Conservation (phyloP, 805 yeast species). For the Saturnispora galanensis region DNA sequence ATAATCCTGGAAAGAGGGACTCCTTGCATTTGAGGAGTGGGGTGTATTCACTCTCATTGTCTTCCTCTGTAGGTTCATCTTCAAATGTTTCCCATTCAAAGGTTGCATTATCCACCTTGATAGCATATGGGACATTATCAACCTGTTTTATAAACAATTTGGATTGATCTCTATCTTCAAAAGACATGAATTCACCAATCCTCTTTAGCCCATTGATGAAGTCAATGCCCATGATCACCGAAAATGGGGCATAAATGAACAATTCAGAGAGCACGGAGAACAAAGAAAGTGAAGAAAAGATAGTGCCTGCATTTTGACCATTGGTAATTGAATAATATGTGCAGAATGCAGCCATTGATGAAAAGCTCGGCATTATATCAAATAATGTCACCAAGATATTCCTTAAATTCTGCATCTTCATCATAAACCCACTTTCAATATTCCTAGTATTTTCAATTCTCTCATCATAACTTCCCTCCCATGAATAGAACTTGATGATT, state of each 20-base stretch:
- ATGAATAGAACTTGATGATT: constrained; percentile 74
- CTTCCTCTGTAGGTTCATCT: constrained; percentile 18
- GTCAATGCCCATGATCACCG: constrained; percentile 56
- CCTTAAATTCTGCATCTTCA: constrained; percentile 53
- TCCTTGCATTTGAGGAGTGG: background rate
- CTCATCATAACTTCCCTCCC: constrained; percentile 72
- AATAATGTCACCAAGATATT: constrained; percentile 49
- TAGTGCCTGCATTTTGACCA: constrained; percentile 41
- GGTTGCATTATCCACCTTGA: constrained; percentile 44
- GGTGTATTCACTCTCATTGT: background rate
- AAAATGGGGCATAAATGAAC: constrained; percentile 58
- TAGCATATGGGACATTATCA: constrained; percentile 27
- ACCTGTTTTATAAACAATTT: constrained; percentile 16
- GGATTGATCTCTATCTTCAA: constrained; percentile 29
- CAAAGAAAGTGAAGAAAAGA: constrained; percentile 60
- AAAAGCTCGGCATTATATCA: constrained; percentile 47
- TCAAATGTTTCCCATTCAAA: constrained; percentile 58
- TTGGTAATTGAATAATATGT: constrained; percentile 29
- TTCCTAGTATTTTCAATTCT: constrained; percentile 45
- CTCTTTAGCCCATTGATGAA: constrained; percentile 51
- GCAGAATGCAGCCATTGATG: constrained; percentile 53
- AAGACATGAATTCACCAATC: constrained; percentile 41
- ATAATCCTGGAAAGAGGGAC: constrained; percentile 33
- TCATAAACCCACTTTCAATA: constrained; percentile 49
- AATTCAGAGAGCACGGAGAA: constrained; percentile 53